Evolutionary conservation across 75 land plant species (phyloP), one percentile per base, ranked within the genome.

Genomic region (Cryptomeria japonica): DNA sequence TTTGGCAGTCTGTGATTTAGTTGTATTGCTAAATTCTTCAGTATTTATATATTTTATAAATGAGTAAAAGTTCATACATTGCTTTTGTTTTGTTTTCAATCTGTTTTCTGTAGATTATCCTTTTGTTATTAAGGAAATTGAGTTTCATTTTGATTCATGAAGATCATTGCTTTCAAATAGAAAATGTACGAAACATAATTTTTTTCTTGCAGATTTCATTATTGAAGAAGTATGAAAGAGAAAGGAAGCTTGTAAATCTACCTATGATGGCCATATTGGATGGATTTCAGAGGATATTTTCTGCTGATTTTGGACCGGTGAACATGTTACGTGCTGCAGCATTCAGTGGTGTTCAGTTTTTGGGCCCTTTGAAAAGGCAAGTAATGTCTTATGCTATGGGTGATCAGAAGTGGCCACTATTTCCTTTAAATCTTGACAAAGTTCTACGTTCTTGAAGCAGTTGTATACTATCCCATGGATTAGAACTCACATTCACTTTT

Each of bases 231-330:
- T 98, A 96, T 86, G 99, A 98, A 89, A 89, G 88, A 78, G 97
- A 96, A 80, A 90, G 98, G 87, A 95, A 93, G 91, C 87, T 84
- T 10, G 94, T 93, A 53, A 98, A 97, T 84, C 70, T 96, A 47
- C 70, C 93, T 46, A 96, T 98, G 99, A 96, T 97, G 99, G 96
- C 99, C 13, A 75, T 97, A 73, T 88, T 98, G 64, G 99, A 98
- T 92, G 99, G 96, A 7, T 95, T 98, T 89, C 99, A 98, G 90
- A 96, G 93, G 91, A 93, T 93, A 6, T 98, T 92, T 83, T 93
- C 97, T 61, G 90, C 95, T 32, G 99, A 98, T 92, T 87, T 95
- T 79, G 96, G 95, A 36, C 99, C 99, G 5, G 42, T 98, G 34
- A 98, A 97, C 86, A 5, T 93, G 32, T 84, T 96, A 34, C 93